phyloP scores from a whole-genome alignment of 2,329 filamentous ascomycete species.

The Pseudogymnoascus sp. region DNA sequence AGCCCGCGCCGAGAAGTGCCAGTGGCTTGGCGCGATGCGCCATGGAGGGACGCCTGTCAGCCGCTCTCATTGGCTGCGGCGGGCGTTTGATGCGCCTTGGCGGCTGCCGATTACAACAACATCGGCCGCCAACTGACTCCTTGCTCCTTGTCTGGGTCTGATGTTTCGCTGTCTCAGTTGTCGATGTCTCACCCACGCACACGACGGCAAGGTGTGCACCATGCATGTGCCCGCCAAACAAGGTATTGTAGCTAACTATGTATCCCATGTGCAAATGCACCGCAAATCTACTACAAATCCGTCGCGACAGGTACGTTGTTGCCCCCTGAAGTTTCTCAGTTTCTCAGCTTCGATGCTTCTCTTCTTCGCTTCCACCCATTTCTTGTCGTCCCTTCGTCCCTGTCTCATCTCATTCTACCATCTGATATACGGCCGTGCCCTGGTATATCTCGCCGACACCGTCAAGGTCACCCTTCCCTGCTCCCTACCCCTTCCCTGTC shows the following conservation, averaged over 20 bases:
- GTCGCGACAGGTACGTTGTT: not conserved
- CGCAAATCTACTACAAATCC: not conserved
- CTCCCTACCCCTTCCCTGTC: not conserved
- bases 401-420: conserved; percentile 2
- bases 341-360: not conserved
- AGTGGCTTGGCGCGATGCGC: not conserved
- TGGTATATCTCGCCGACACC: not conserved
- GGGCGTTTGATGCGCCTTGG: not conserved
- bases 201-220: not conserved
- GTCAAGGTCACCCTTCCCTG: not conserved
- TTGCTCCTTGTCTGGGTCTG: not conserved
- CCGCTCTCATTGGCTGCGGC: not conserved
- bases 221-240: conserved; percentile 4
- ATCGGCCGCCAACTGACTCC: not conserved
- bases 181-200: not conserved
- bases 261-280: conserved; percentile 1
- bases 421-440: conserved; percentile 6
- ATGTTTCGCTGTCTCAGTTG: not conserved
- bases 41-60: not conserved
- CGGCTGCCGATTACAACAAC: not conserved
- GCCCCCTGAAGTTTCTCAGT: not conserved
- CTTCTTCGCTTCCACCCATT: not conserved
- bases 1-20: not conserved
- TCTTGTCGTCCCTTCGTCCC: not conserved
- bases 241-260: not conserved